Base-by-base conservation (phyloP, 2,329 filamentous ascomycete species). In the Exophiala calicioides region DNA sequence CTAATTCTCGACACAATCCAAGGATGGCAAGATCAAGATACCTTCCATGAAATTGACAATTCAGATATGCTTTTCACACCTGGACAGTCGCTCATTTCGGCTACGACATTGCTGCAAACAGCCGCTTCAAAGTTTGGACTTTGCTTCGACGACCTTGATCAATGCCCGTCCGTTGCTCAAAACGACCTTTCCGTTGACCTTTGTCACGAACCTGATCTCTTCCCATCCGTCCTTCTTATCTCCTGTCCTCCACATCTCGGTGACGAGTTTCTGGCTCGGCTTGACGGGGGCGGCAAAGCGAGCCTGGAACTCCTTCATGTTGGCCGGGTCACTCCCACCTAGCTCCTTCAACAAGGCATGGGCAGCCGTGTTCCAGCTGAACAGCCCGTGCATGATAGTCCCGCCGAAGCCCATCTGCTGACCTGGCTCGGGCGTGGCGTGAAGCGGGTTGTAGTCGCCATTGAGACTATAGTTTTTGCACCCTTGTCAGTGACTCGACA, bases 361-460 rank as follows among this genome's bases (percentile, higher is more conserved):
- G 12, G 80, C 80, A 2, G 86, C 80, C 47, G 80, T 80, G 72
- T 95, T 95, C 84, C 87, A 95, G 59, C 82, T 88, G 72, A 84
- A 95, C 34, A 95, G 75, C 15, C 90, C 90, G 70, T 95, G 90
- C 66, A 95, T 86, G 67, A 95, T 95, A 58, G 82, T 76, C 24
- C 90, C 90, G 20, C 88, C 88, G 59, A 95, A 95, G 50, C 90
- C 90, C 88, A 95, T 95, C 72, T 89, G 85, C 68, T 80, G 71
- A 51, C 89, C 89, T 0, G 89, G 88, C 69, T 89, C 87, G 9
- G 89, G 89, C 13, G 86, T 87, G 5, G 88, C 89, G 65, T 95
- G 90, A 26, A 95, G 82, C 20, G 90, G 90, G 73, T 95, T 95
- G 71, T 95, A 95, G 72, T 95, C 90, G 57, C 90, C 90, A 60